A percentile compares a stretch with the other conserved stretches of the same genome.
Evolutionary conservation across 108 stramenopile genomes (phyloP).

Genomic region (Cyclotella choctawhatcheeana): DNA sequence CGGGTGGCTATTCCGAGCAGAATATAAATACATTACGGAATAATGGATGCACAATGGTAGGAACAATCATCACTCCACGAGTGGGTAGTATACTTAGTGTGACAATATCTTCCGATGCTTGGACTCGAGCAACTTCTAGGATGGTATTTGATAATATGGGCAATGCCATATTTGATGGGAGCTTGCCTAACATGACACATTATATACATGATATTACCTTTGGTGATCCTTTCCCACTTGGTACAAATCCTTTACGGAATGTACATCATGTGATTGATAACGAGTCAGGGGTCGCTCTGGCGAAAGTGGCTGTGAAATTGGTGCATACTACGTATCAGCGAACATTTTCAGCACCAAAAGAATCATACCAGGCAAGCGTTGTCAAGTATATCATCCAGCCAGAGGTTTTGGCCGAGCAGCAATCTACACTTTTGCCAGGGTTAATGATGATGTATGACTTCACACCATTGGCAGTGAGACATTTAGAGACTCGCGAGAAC

Average conservation of each 20-base stretch:
- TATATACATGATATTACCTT: conserved; percentile 78
- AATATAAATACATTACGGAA: background rate
- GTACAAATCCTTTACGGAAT: conserved; percentile 62
- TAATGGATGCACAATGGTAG: conserved; percentile 42
- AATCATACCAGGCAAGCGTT: conserved; percentile 69
- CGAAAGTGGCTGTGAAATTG: conserved; percentile 69
- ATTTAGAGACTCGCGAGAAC: conserved; percentile 72
- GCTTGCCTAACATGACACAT: conserved; percentile 62
- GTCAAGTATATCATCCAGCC: conserved; percentile 72
- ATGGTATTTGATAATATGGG: conserved; percentile 17
- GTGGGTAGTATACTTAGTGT: conserved; percentile 36
- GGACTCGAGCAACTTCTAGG: conserved; percentile 34
- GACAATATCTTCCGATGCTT: conserved; percentile 31
- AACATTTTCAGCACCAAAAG: conserved; percentile 28
- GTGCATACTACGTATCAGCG: conserved; percentile 72
- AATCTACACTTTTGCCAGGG: conserved; percentile 68
- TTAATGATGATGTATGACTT: conserved; percentile 78
- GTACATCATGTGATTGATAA: conserved; percentile 69
- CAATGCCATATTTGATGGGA: conserved; percentile 45
- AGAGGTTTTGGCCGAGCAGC: conserved; percentile 62
- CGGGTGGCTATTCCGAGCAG: background rate
- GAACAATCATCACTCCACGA: conserved; percentile 39
- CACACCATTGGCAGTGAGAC: conserved; percentile 79
- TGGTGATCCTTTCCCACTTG: conserved; percentile 65
- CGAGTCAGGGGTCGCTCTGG: conserved; percentile 66